These are phyloP conservation scores for Pseudozyma sp. DNA, from an alignment of 1,284 basidiomycete genomes.

Conservation along the genomic window DNA sequence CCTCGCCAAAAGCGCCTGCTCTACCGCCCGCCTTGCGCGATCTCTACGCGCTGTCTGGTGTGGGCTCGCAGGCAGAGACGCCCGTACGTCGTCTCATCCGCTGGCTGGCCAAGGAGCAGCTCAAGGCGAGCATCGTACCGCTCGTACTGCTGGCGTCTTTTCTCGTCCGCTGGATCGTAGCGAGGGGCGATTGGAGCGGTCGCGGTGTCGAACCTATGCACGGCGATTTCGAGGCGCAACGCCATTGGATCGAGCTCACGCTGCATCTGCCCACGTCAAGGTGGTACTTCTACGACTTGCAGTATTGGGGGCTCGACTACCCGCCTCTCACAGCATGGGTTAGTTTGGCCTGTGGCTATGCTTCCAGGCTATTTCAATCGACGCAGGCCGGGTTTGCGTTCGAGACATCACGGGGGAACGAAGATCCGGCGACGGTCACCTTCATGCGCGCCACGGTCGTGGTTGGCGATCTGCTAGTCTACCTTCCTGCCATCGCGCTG, in stretches of 20 bases:
- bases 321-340: constrained; percentile 85
- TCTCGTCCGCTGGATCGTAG: constrained; percentile 56
- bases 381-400: constrained; percentile 73
- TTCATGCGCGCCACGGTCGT: constrained; percentile 86
- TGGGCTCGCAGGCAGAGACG: constrained; percentile 46
- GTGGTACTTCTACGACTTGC: constrained; percentile 88
- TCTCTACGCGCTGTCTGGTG: constrained; percentile 27
- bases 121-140: constrained; percentile 26
- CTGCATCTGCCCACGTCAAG: constrained; percentile 77
- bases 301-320: constrained; percentile 86
- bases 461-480: constrained; percentile 77
- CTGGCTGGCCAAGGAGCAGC: constrained; percentile 55
- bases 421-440: constrained; percentile 73
- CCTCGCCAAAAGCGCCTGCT: neutral
- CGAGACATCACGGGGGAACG: constrained; percentile 80
- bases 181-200: constrained; percentile 72
- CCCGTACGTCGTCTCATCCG: constrained; percentile 57
- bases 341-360: constrained; percentile 43
- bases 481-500: constrained; percentile 75
- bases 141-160: constrained; percentile 32
- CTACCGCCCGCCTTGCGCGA: constrained; percentile 27
- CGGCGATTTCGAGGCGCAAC: constrained; percentile 91
- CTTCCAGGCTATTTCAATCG: constrained; percentile 36
- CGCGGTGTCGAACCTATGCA: constrained; percentile 80
- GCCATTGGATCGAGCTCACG: constrained; percentile 93